Evolutionary conservation across 345 rosid genomes (phyloP).

Genomic region (Syzygium aqueum): DNA sequence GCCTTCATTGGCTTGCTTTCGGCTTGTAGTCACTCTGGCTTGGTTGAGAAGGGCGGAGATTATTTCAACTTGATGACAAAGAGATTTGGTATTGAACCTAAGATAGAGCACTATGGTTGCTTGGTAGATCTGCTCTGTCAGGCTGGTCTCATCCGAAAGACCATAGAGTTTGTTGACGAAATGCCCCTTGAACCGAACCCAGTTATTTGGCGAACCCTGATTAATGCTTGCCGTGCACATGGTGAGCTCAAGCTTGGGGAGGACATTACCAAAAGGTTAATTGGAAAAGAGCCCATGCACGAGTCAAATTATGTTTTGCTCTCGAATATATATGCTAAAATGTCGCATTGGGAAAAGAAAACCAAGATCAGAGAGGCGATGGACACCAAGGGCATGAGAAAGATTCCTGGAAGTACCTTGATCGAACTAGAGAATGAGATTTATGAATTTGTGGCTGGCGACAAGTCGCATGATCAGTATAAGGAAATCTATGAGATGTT

Average conservation of each 20-base stretch:
- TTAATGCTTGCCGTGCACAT: conserved; percentile 32
- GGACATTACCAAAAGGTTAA: conserved; percentile 25
- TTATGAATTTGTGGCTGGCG: conserved; percentile 49
- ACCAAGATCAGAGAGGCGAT: conserved; percentile 32
- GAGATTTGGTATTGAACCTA: conserved; percentile 29
- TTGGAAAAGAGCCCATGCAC: conserved; percentile 27
- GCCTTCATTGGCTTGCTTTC: conserved; percentile 44
- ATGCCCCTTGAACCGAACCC: conserved; percentile 47
- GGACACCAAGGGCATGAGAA: conserved; percentile 27
- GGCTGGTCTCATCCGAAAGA: conserved; percentile 36
- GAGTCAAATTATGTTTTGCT: conserved; percentile 33
- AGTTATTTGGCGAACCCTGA: conserved; percentile 33
- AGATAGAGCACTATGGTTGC: conserved; percentile 43
- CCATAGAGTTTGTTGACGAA: conserved; percentile 25
- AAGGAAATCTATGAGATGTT: conserved; percentile 33
- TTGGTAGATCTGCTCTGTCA: conserved; percentile 45
- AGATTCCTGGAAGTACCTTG: conserved; percentile 38
- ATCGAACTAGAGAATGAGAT: conserved; percentile 35
- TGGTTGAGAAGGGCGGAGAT: conserved; percentile 33
- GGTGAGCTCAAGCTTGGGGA: conserved; percentile 40
- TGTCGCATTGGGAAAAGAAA: conserved; percentile 40
- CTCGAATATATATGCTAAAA: conserved; percentile 36
- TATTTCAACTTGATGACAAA: conserved; percentile 32
- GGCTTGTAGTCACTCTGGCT: conserved; percentile 38
- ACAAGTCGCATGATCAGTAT: conserved; percentile 19